A percentile compares a stretch with the other conserved stretches of the same genome.
Evolutionary conservation across 78 protist genomes (phyloP).

Genomic region (Polysphondylium violaceum): DNA sequence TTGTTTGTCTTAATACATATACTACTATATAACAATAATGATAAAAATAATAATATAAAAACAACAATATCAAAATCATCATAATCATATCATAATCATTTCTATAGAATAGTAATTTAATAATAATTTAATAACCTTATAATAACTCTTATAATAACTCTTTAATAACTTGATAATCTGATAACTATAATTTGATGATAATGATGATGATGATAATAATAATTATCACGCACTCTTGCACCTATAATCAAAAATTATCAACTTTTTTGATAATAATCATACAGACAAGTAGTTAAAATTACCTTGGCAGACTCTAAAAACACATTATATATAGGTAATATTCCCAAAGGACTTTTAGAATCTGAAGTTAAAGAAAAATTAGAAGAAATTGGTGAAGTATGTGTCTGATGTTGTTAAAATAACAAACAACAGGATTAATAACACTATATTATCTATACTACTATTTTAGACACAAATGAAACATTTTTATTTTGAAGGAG

Average conservation of each 20-base stretch:
- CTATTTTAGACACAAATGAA: slow-evolving; percentile 27
- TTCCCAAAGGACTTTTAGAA: slow-evolving; percentile 46
- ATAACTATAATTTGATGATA: too few relatives aligned
- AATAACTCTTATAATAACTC: too few relatives aligned
- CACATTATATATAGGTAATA: slow-evolving; percentile 59
- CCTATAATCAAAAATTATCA: neutral
- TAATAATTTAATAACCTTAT: too few relatives aligned
- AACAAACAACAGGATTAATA: neutral
- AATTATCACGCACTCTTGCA: too few relatives aligned
- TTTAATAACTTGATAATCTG: too few relatives aligned
- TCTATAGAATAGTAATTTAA: too few relatives aligned
- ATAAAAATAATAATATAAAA: too few relatives aligned
- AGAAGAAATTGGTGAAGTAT: slow-evolving; percentile 55
- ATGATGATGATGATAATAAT: too few relatives aligned
- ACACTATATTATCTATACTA: neutral
- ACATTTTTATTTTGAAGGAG: slow-evolving; percentile 66
- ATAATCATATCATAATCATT: too few relatives aligned
- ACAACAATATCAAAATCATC: too few relatives aligned
- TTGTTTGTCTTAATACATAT: too few relatives aligned
- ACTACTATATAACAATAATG: too few relatives aligned
- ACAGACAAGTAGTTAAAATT: slow-evolving; percentile 62
- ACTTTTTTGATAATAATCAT: neutral
- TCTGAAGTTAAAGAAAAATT: slow-evolving; percentile 51
- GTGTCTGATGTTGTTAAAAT: neutral
- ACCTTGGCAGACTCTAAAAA: slow-evolving; percentile 63